Percentiles rank a stretch among this genome's conserved stretches.
Evolutionary conservation across 257 asterid species (phyloP).

Genomic region (Nicotiana otophora): DNA sequence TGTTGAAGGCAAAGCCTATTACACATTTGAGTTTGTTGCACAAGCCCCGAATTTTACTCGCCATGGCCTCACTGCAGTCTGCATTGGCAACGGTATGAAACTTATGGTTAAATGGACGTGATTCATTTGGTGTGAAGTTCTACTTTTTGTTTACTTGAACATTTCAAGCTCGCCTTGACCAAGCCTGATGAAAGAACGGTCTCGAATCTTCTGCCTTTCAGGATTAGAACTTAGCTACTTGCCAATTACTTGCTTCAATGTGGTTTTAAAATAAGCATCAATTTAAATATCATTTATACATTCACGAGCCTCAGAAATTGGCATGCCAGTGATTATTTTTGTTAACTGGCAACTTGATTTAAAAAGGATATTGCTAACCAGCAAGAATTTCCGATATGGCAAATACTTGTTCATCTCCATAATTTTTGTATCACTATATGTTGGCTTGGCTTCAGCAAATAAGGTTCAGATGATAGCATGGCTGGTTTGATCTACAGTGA

Average conservation of each 20-base stretch:
- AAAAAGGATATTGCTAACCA: not conserved
- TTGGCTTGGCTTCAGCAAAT: not conserved
- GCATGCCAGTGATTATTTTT: not conserved
- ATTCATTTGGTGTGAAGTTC: not conserved
- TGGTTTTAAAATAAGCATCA: not conserved
- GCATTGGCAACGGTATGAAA: conserved; percentile 69
- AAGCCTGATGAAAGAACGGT: not conserved
- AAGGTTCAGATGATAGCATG: not conserved
- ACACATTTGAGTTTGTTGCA: conserved; percentile 71
- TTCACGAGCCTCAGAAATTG: not conserved
- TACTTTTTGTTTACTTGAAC: not conserved
- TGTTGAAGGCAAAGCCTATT: conserved; percentile 63
- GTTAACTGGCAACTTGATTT: not conserved
- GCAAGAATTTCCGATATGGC: not conserved
- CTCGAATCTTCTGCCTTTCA: not conserved
- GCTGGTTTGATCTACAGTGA: not conserved
- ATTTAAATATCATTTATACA: not conserved
- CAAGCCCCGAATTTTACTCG: conserved; percentile 83
- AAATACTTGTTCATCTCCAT: not conserved
- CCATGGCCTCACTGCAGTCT: conserved; percentile 80
- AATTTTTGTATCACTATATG: not conserved
- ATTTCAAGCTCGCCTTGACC: not conserved
- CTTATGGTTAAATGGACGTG: not conserved
- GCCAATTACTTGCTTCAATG: not conserved
- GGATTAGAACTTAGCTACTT: not conserved